These are phyloP conservation scores for Calvatia gigantea DNA, from an alignment of 768 basidiomycete genomes.

Conservation along the genomic window DNA sequence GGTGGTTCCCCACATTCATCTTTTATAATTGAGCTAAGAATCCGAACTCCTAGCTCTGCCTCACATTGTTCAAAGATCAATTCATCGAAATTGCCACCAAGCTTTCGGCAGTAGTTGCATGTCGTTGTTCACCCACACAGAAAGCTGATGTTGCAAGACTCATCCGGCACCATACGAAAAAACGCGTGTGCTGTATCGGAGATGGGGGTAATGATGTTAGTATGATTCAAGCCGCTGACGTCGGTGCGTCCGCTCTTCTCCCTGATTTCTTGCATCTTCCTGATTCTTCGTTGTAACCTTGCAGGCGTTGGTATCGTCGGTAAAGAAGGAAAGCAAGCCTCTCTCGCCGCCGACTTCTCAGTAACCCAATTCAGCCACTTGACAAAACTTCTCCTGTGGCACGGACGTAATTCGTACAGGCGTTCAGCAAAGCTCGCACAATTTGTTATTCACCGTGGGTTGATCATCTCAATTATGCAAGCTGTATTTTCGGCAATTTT, in stretches of 20 bases:
- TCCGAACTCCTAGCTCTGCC: slow-evolving; percentile 61
- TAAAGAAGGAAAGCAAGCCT: slow-evolving; percentile 98
- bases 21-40: neutral
- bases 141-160: slow-evolving; percentile 97
- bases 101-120: slow-evolving; percentile 93
- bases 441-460: slow-evolving; percentile 95
- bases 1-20: slow-evolving; percentile 16
- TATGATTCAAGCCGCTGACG: slow-evolving; percentile 99
- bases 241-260: slow-evolving; percentile 58
- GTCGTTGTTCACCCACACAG: slow-evolving; percentile 97
- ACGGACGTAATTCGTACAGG: slow-evolving; percentile 97
- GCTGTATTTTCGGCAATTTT: slow-evolving; percentile 93
- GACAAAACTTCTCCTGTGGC: slow-evolving; percentile 97
- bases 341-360: slow-evolving; percentile 97
- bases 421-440: slow-evolving; percentile 97
- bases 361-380: slow-evolving; percentile 95
- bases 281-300: neutral
- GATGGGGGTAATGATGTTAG: slow-evolving; percentile 99
- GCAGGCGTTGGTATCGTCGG: slow-evolving; percentile 96
- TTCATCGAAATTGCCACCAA: slow-evolving; percentile 97
- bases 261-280: neutral
- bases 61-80: slow-evolving; percentile 87
- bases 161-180: slow-evolving; percentile 86
- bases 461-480: slow-evolving; percentile 98
- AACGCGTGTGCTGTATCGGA: slow-evolving; percentile 97